Evolutionary conservation across 306 rosid species (phyloP).

Genomic region (Quercus suber): DNA sequence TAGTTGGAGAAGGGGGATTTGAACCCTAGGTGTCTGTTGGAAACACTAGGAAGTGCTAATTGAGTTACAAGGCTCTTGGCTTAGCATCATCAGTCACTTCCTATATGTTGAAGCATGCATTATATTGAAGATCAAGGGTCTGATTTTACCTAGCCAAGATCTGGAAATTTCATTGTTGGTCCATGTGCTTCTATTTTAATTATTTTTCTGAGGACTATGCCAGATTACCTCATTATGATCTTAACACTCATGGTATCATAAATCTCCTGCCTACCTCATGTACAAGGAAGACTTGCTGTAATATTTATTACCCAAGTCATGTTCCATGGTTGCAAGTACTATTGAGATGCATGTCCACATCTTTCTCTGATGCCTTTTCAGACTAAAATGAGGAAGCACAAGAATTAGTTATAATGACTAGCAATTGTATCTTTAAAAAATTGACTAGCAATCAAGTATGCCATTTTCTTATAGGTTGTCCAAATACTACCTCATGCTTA

Average conservation of each 20-base stretch:
- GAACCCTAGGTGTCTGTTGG: too few relatives aligned
- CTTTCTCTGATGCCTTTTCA: background rate
- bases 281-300: background rate
- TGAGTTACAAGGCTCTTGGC: too few relatives aligned
- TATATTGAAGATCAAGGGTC: background rate
- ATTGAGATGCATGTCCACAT: background rate
- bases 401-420: background rate
- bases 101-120: background rate
- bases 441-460: background rate
- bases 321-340: background rate
- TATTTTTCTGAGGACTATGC: background rate
- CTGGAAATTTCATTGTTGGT: background rate
- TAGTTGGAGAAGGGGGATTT: too few relatives aligned
- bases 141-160: too few relatives aligned
- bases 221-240: too few relatives aligned
- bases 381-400: background rate
- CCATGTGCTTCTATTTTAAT: background rate
- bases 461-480: background rate
- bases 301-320: background rate
- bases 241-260: background rate
- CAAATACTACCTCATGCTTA: background rate
- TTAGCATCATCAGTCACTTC: background rate
- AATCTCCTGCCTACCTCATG: background rate
- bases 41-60: too few relatives aligned
- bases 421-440: background rate